Base-by-base conservation (phyloP, 495 filamentous ascomycete species). In the Schizothecium vesticola region DNA sequence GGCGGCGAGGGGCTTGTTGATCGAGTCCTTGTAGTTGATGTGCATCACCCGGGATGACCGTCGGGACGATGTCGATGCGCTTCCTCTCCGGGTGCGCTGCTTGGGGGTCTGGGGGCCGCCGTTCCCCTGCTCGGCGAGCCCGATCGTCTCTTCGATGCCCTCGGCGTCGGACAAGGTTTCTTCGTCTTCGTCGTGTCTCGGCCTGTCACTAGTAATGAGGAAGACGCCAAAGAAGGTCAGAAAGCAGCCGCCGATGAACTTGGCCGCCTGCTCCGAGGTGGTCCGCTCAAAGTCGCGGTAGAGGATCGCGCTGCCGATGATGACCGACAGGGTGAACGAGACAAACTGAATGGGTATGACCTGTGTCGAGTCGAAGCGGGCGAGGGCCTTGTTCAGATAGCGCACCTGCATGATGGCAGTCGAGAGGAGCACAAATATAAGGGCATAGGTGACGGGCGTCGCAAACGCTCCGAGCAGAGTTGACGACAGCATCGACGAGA, bases 331-430 rank as follows among this genome's bases (percentile, higher is more conserved):
- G 0, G 95, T 99, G 77, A 99, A 99, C 55, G 96, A 84, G 26
- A 99, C 95, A 71, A 99, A 99, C 74, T 99, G 95, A 13, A 92
- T 92, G 2, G 95, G 95, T 64, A 99, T 97, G 69, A 99, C 95
- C 73, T 97, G 92, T 0, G 95, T 99, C 0, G 94, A 94, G 77
- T 97, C 92, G 80, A 99, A 99, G 64, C 92, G 89, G 75, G 96
- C 93, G 22, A 99, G 82, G 1, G 95, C 94, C 61, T 93, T 92
- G 80, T 99, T 99, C 69, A 99, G 84, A 76, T 97, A 99, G 69
- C 90, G 92, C 70, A 99, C 92, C 78, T 99, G 95, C 87, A 97
- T 91, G 64, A 98, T 80, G 22, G 95, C 95, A 9, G 94, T 97
- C 29, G 79, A 87, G 8, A 94, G 80, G 19, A 99, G 86, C 57